Evolutionary conservation across 371 early-diverging fungal genomes (phyloP), one percentile per base, ranked within the genome.

Genomic region (Apophysomyces variabilis): DNA sequence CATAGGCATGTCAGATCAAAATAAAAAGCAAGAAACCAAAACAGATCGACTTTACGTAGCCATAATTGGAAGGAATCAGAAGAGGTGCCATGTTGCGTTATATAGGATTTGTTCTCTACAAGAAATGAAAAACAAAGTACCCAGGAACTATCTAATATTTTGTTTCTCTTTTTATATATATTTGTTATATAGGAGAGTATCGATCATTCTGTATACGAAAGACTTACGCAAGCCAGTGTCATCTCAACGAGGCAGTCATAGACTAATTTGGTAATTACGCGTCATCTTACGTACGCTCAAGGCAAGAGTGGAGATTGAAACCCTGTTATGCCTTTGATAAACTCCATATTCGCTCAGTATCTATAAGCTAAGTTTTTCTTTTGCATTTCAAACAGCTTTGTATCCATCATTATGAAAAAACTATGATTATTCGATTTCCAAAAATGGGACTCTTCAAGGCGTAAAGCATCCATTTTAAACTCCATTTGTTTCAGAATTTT

Each of bases 11-110:
- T 32, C 26, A 6, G 46, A 18, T 26, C 41, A 41, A 8, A 41
- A 41, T 41, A 41, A 41, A 41, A 41, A 41, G 13, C 7, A 41
- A 41, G 36, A 58, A 44, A 12, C 21, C 18, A 35, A 14, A 21
- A 13, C 32, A 26, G 32, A 26, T 26, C 32, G 32, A 56, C 71
- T 80, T 46, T 78, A 84, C 86, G 70, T 89, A 91, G 59, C 88
- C 90, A 62, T 87, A 87, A 69, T 88, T 85, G 38, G 77, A 74
- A 66, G 85, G 75, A 54, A 90, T 50, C 54, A 64, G 54, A 62
- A 88, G 69, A 63, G 84, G 73, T 54, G 61, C 59, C 86, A 85
- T 85, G 68, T 6, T 60, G n/a, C 3, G 12, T 7, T 32, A 36
- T 26, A 26, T 26, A 26, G 32, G 32, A 3, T 26, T 26, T 26